Conservation (phyloP, 148 eudicot genomes). For the Nepenthes gracilis region DNA sequence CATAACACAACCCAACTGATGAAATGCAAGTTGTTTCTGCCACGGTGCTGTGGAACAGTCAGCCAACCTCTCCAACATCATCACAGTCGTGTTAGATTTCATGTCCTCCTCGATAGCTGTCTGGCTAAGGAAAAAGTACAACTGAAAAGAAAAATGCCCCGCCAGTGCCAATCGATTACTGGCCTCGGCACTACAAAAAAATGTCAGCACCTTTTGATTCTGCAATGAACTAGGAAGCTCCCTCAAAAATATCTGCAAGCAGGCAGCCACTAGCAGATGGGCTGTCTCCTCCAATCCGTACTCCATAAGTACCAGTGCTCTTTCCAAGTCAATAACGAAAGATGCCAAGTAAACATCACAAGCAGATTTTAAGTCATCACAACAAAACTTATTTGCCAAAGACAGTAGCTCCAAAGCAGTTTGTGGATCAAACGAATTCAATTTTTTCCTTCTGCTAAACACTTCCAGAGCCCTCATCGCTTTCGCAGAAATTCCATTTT, state of each 20-base stretch:
- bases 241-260: constrained; percentile 64
- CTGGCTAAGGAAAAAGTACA: constrained; percentile 72
- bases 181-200: constrained; percentile 53
- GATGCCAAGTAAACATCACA: constrained; percentile 66
- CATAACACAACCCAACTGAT: constrained; percentile 75
- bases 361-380: constrained; percentile 60
- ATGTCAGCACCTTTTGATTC: constrained; percentile 33
- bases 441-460: constrained; percentile 56
- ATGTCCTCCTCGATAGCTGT: constrained; percentile 59
- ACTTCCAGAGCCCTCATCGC: constrained; percentile 59
- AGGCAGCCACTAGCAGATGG: constrained; percentile 64
- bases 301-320: constrained; percentile 57
- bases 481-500: constrained; percentile 38
- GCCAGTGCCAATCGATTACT: constrained; percentile 36
- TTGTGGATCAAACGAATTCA: constrained; percentile 34
- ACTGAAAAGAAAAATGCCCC: constrained; percentile 60
- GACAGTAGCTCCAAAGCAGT: constrained; percentile 61
- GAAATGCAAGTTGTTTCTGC: constrained; percentile 75
- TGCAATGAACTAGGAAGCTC: constrained; percentile 57
- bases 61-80: constrained; percentile 54
- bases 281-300: constrained; percentile 78
- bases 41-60: constrained; percentile 53
- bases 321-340: constrained; percentile 38
- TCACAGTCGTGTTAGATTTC: constrained; percentile 40
- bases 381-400: constrained; percentile 63